A percentile compares a stretch with the other conserved stretches of the same genome.
Evolutionary conservation across 2,329 filamentous ascomycete species (phyloP).

Genomic region (Cucurbitaria berberidis): DNA sequence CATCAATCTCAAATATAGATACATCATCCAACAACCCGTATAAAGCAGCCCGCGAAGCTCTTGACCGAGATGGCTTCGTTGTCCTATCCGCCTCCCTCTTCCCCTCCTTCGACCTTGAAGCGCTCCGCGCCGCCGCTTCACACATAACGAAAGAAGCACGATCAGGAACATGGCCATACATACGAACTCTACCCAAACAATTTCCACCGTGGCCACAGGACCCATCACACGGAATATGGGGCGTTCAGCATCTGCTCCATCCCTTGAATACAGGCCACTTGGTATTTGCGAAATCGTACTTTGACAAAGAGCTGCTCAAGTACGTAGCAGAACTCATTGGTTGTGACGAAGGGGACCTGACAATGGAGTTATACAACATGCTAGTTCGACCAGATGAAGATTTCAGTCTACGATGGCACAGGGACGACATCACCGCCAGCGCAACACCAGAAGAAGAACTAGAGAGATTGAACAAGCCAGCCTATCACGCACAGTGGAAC

Average conservation of each 20-base stretch:
- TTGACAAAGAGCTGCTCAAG: slow-evolving; percentile 67
- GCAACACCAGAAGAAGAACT: slow-evolving; percentile 72
- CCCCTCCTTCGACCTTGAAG: slow-evolving; percentile 55
- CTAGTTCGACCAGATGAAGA: slow-evolving; percentile 74
- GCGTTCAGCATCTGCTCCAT: slow-evolving; percentile 83
- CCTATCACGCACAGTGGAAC: slow-evolving; percentile 86
- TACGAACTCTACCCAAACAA: slow-evolving; percentile 86
- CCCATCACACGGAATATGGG: slow-evolving; percentile 76
- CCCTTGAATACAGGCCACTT: slow-evolving; percentile 68
- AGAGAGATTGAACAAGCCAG: slow-evolving; percentile 63
- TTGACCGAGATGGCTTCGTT: slow-evolving; percentile 77
- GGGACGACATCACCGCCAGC: slow-evolving; percentile 77
- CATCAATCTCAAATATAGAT: slow-evolving; percentile 10
- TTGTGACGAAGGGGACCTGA: slow-evolving; percentile 62
- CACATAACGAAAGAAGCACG: slow-evolving; percentile 68
- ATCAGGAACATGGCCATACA: slow-evolving; percentile 76
- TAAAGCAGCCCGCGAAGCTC: slow-evolving; percentile 54
- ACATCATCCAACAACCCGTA: slow-evolving; percentile 30
- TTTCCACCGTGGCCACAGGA: slow-evolving; percentile 83
- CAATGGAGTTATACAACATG: slow-evolving; percentile 89
- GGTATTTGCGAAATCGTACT: slow-evolving; percentile 73
- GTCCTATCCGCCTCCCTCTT: slow-evolving; percentile 70
- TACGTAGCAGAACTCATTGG: slow-evolving; percentile 70
- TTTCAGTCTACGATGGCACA: slow-evolving; percentile 82
- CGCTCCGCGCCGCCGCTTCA: slow-evolving; percentile 66